phyloP scores from a whole-genome alignment of 495 filamentous ascomycete genomes.

The Podospora bellae-mahoneyi region DNA sequence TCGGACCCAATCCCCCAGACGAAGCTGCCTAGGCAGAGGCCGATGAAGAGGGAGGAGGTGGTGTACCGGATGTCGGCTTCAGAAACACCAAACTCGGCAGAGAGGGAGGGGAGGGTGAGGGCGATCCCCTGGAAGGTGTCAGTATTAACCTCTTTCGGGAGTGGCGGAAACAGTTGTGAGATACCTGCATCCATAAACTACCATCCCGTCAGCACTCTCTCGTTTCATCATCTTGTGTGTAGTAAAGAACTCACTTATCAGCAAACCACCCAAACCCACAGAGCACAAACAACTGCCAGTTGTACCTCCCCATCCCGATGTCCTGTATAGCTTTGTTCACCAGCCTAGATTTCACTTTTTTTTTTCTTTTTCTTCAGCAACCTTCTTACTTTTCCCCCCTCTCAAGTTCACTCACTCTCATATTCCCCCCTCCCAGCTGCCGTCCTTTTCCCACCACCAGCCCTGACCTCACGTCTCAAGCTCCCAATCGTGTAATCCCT shows the following conservation, averaged over 20 bases:
- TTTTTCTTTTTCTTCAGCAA: not conserved
- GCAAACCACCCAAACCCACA: conserved; percentile 77
- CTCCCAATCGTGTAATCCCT: not conserved
- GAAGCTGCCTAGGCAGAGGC: conserved; percentile 68
- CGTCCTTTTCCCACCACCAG: not conserved
- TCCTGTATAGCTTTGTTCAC: conserved; percentile 77
- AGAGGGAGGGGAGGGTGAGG: conserved; percentile 67
- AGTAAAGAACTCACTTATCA: conserved; percentile 47
- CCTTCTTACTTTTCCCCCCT: not conserved
- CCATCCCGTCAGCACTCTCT: too few species aligned
- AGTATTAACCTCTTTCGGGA: not conserved
- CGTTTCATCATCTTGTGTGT: too few species aligned
- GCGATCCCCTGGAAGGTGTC: conserved; percentile 58
- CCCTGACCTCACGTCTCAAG: not conserved
- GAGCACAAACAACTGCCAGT: conserved; percentile 78
- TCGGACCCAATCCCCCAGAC: conserved; percentile 81
- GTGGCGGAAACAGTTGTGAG: not conserved
- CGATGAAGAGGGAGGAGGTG: conserved; percentile 50
- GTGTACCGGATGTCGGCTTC: conserved; percentile 50
- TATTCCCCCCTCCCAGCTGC: not conserved
- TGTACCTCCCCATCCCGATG: conserved; percentile 84
- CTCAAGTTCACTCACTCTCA: not conserved
- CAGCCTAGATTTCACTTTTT: conserved; percentile 53
- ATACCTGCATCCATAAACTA: not conserved
- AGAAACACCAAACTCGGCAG: conserved; percentile 59